Percentiles rank a stretch among this genome's conserved stretches.
phyloP scores from a whole-genome alignment of 768 basidiomycete genomes.

The Termitomyces sp. region DNA sequence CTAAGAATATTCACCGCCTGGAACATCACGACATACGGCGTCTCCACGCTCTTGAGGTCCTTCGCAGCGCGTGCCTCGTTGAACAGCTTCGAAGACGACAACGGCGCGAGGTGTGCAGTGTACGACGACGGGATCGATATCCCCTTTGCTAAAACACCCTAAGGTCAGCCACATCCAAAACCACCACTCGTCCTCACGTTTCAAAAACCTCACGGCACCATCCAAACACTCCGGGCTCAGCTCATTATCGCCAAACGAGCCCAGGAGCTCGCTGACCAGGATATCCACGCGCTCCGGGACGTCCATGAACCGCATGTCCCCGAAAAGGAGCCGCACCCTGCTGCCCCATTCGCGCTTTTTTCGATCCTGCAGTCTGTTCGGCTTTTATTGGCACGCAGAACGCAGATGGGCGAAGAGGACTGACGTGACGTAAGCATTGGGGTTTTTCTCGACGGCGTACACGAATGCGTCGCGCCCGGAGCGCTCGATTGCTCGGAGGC shows the following conservation, averaged over 20 bases:
- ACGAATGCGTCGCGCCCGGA: conserved; percentile 56
- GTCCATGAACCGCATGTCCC: conserved; percentile 86
- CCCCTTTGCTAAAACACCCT: conserved; percentile 58
- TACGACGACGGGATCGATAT: conserved; percentile 97
- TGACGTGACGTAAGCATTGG: conserved; percentile 91
- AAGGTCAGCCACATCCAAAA: not conserved
- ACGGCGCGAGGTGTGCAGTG: conserved; percentile 88
- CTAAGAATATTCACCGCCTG: conserved; percentile 88
- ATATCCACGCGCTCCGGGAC: conserved; percentile 90
- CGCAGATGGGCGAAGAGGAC: not conserved
- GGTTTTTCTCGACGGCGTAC: conserved; percentile 95
- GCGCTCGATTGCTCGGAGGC: conserved; percentile 69
- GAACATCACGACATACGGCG: conserved; percentile 99
- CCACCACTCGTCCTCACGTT: conserved; percentile 48
- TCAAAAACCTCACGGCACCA: conserved; percentile 89
- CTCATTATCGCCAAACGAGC: conserved; percentile 98
- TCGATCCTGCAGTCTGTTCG: conserved; percentile 72
- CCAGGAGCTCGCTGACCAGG: conserved; percentile 90
- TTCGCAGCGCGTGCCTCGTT: conserved; percentile 69
- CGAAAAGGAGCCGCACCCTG: conserved; percentile 77
- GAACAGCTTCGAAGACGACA: conserved; percentile 91
- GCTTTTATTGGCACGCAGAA: too few relatives aligned
- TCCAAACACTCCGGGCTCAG: conserved; percentile 97
- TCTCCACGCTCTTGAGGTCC: conserved; percentile 75
- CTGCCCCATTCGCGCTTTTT: conserved; percentile 79